These are phyloP conservation scores for Flaveria trinervia DNA, from an alignment of 129 eudicot species.

Conservation along the genomic window DNA sequence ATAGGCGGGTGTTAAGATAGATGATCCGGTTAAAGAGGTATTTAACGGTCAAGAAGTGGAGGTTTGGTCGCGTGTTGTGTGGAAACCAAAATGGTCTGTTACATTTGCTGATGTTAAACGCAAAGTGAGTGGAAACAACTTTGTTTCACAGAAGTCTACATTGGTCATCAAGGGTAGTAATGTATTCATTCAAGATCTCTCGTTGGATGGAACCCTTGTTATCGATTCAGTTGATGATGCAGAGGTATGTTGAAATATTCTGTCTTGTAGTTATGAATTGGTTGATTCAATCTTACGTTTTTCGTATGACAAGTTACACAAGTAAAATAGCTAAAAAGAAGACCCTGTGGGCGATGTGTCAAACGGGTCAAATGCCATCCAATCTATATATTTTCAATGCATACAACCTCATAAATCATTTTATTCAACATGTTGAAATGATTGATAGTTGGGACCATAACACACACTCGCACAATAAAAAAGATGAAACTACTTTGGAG, in stretches of 20 bases:
- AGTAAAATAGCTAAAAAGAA: background rate
- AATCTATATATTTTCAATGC: background rate
- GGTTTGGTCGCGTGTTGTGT: conserved; percentile 76
- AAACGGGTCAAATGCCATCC: background rate
- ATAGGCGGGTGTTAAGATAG: conserved; percentile 82
- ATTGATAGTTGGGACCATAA: background rate
- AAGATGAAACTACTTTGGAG: background rate
- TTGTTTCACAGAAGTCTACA: conserved; percentile 74
- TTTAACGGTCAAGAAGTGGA: conserved; percentile 95
- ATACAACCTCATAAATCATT: background rate
- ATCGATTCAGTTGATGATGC: conserved; percentile 66
- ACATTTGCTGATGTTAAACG: conserved; percentile 73
- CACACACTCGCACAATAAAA: background rate
- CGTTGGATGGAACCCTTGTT: conserved; percentile 82
- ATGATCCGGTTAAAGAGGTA: conserved; percentile 56
- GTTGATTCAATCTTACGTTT: background rate
- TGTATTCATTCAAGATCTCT: conserved; percentile 58
- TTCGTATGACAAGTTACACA: background rate
- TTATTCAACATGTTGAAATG: background rate
- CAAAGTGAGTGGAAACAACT: conserved; percentile 60
- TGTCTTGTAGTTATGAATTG: background rate
- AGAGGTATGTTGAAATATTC: conserved; percentile 50
- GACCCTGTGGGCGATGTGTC: background rate
- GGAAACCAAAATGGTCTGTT: conserved; percentile 92
- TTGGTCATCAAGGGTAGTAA: conserved; percentile 67